Conservation (phyloP, 2,329 filamentous ascomycete genomes). For the Magnaporthiopsis incrustans region DNA sequence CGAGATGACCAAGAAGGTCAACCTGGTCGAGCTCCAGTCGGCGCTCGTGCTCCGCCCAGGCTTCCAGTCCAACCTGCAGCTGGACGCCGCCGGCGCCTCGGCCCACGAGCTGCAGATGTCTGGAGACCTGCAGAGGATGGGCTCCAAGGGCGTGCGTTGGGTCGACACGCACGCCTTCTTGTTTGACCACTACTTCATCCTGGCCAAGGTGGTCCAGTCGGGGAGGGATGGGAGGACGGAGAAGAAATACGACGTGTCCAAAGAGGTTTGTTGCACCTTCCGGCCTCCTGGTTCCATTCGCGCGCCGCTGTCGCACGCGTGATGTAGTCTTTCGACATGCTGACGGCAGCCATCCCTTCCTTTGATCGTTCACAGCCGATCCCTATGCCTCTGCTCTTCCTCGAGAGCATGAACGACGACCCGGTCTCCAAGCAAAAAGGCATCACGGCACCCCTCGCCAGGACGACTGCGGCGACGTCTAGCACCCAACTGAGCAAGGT, state of each 20-base stretch:
- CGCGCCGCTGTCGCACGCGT: neutral
- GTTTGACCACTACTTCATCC: slow-evolving; percentile 92
- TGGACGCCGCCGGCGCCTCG: slow-evolving; percentile 76
- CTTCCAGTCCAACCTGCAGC: slow-evolving; percentile 82
- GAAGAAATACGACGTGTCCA: slow-evolving; percentile 90
- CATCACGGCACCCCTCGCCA: slow-evolving; percentile 53
- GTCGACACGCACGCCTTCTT: slow-evolving; percentile 88
- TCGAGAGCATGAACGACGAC: slow-evolving; percentile 90
- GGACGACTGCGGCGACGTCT: slow-evolving; percentile 48
- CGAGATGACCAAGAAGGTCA: slow-evolving; percentile 85
- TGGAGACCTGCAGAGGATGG: slow-evolving; percentile 82
- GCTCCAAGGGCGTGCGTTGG: slow-evolving; percentile 84
- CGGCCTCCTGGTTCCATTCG: slow-evolving; percentile 5
- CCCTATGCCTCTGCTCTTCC: slow-evolving; percentile 87
- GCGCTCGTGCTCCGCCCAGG: slow-evolving; percentile 81
- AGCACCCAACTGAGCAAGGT: slow-evolving; percentile 52
- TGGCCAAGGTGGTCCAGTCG: slow-evolving; percentile 70
- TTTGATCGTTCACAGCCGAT: slow-evolving; percentile 51
- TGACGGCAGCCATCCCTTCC: slow-evolving; percentile 18
- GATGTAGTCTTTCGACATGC: neutral
- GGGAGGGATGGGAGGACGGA: slow-evolving; percentile 58
- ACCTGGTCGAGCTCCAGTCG: slow-evolving; percentile 72
- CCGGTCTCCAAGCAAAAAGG: slow-evolving; percentile 78
- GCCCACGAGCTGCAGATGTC: slow-evolving; percentile 73
- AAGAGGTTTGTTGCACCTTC: slow-evolving; percentile 50